These are phyloP conservation scores for Wickerhamomyces alni DNA, from an alignment of 805 yeast genomes.

Conservation along the genomic window DNA sequence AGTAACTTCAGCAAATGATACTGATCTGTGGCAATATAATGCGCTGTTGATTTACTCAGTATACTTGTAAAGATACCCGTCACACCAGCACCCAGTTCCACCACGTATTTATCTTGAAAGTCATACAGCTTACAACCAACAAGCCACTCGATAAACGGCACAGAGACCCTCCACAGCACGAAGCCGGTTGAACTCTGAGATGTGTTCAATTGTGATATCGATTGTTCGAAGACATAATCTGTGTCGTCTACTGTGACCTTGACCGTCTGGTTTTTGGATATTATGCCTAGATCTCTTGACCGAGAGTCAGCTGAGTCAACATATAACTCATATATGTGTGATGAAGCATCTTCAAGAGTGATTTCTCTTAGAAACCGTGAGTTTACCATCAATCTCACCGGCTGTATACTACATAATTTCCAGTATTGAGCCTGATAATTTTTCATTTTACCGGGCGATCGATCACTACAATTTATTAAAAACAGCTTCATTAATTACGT, in stretches of 20 bases:
- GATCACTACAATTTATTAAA: too few species aligned
- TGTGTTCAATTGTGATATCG: slow-evolving; percentile 25
- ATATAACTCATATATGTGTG: slow-evolving; percentile 18
- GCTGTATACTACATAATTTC: too few species aligned
- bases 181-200: slow-evolving; percentile 53
- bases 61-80: slow-evolving; percentile 44
- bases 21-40: slow-evolving; percentile 56
- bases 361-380: slow-evolving; percentile 11
- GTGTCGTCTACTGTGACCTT: slow-evolving; percentile 13
- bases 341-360: slow-evolving; percentile 7
- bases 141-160: slow-evolving; percentile 49
- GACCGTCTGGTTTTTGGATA: slow-evolving; percentile 19
- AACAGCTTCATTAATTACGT: too few species aligned
- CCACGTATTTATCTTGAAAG: slow-evolving; percentile 23
- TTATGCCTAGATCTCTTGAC: slow-evolving; percentile 19
- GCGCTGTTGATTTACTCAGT: slow-evolving; percentile 27
- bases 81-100: slow-evolving; percentile 62
- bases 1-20: slow-evolving; percentile 44
- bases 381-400: too few species aligned
- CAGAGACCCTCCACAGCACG: slow-evolving; percentile 52
- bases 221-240: slow-evolving; percentile 26
- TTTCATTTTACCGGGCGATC: background rate
- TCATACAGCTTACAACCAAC: slow-evolving; percentile 12
- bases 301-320: slow-evolving; percentile 2
- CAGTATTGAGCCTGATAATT: too few species aligned